Evolutionary conservation across 2,329 filamentous ascomycete genomes (phyloP).

Genomic region (Exophiala bonariae): DNA sequence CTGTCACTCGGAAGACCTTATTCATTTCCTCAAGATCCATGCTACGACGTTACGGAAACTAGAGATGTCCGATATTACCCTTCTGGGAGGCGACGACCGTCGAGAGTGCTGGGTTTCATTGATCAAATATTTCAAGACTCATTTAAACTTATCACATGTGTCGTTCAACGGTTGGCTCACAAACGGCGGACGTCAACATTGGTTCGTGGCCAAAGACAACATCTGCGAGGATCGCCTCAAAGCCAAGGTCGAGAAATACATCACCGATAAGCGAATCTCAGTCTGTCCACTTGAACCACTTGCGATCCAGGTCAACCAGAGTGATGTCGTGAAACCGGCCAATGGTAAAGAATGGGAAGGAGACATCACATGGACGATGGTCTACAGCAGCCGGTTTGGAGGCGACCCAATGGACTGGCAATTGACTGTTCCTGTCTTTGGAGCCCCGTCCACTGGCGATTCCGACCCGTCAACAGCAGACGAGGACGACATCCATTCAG

Average conservation of each 20-base stretch:
- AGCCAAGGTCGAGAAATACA: conserved; percentile 21
- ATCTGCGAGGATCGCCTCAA: conserved; percentile 14
- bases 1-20: conserved; percentile 21
- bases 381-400: conserved; percentile 12
- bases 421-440: conserved; percentile 17
- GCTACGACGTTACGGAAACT: conserved; percentile 16
- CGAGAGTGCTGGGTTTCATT: conserved; percentile 23
- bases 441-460: conserved; percentile 5
- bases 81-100: conserved; percentile 21
- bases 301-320: conserved; percentile 22
- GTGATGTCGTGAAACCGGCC: conserved; percentile 20
- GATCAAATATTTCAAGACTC: conserved; percentile 19
- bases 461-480: too few species aligned
- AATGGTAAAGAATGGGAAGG: conserved; percentile 22
- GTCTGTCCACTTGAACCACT: conserved; percentile 22
- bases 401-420: conserved; percentile 16
- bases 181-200: conserved; percentile 25
- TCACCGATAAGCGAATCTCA: conserved; percentile 15
- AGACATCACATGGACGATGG: conserved; percentile 25
- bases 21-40: conserved; percentile 24
- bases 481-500: too few species aligned
- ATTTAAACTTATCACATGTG: conserved; percentile 17
- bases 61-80: conserved; percentile 21
- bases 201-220: conserved; percentile 23
- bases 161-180: conserved; percentile 24